phyloP scores from a whole-genome alignment of 805 yeast species.

The Tetrapisispora nanseiensis region DNA sequence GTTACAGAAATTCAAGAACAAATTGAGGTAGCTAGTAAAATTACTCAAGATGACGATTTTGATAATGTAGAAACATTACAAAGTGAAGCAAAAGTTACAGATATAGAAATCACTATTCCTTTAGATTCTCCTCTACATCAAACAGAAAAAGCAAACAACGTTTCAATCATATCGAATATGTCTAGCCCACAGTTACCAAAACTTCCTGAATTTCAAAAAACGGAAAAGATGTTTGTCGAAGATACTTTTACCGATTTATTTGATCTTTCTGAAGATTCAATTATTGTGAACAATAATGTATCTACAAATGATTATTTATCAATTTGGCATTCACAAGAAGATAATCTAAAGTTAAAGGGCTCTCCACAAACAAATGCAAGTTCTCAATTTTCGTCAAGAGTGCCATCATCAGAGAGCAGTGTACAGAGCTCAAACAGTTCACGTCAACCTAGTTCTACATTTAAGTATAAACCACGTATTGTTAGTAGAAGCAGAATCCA shows the following conservation, averaged over 20 bases:
- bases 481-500: conserved; percentile 10
- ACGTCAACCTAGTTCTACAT: conserved; percentile 3
- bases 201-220: conserved; percentile 10
- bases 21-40: too few relatives aligned
- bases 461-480: conserved; percentile 21
- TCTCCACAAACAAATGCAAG: conserved; percentile 21
- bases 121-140: too few relatives aligned
- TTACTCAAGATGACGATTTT: too few relatives aligned
- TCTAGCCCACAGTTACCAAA: conserved; percentile 1
- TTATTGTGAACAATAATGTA: conserved; percentile 11
- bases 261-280: conserved; percentile 20
- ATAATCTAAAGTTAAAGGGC: conserved; percentile 3
- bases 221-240: conserved; percentile 18
- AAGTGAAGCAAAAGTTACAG: too few relatives aligned
- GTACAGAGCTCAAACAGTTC: not conserved
- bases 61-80: too few relatives aligned
- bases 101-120: too few relatives aligned
- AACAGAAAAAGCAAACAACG: too few relatives aligned
- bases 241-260: conserved; percentile 19
- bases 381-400: conserved; percentile 21
- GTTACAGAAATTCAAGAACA: too few relatives aligned
- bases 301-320: conserved; percentile 20
- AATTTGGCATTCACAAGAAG: conserved; percentile 28
- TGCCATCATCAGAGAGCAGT: conserved; percentile 13
- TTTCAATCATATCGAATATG: too few relatives aligned